Percentiles rank a stretch among this genome's conserved stretches.
Evolutionary conservation across 2,329 filamentous ascomycete species (phyloP).

Genomic region (Colletotrichum coccodes): DNA sequence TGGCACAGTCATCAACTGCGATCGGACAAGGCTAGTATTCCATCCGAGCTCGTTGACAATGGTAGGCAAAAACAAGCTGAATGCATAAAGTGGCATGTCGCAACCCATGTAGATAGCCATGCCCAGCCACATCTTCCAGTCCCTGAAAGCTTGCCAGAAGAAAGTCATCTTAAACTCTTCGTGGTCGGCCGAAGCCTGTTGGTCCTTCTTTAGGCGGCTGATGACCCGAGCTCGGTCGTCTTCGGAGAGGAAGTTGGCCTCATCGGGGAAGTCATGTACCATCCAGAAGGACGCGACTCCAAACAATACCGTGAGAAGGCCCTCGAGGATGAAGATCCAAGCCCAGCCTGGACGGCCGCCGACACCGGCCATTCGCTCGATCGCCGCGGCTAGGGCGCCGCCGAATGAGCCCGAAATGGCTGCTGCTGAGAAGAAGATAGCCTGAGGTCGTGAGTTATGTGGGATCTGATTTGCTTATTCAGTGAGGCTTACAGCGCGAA

Average conservation of each 20-base stretch:
- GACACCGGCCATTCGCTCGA: constrained; percentile 75
- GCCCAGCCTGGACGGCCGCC: constrained; percentile 67
- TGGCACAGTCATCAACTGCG: constrained; percentile 79
- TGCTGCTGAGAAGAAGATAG: constrained; percentile 86
- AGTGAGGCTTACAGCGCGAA: constrained; percentile 62
- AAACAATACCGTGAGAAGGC: constrained; percentile 74
- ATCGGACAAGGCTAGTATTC: constrained; percentile 59
- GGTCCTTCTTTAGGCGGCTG: constrained; percentile 74
- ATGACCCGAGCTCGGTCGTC: constrained; percentile 78
- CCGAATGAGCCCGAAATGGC: constrained; percentile 83
- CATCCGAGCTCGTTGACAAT: constrained; percentile 27
- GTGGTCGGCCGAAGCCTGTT: constrained; percentile 78
- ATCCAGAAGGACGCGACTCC: constrained; percentile 78
- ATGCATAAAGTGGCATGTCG: constrained; percentile 78
- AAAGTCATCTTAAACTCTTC: constrained; percentile 81
- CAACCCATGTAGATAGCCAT: constrained; percentile 83
- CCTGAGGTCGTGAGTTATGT: constrained; percentile 41
- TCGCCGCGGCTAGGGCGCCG: constrained; percentile 77
- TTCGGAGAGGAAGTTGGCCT: constrained; percentile 76
- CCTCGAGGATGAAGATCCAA: constrained; percentile 78
- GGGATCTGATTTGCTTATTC: fast-evolving
- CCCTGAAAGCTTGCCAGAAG: constrained; percentile 76
- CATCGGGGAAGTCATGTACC: constrained; percentile 84
- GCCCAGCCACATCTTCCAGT: constrained; percentile 86
- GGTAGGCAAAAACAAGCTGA: constrained; percentile 73